These are phyloP conservation scores for Lepiota subincarnata DNA, from an alignment of 768 basidiomycete genomes.

Conservation along the genomic window DNA sequence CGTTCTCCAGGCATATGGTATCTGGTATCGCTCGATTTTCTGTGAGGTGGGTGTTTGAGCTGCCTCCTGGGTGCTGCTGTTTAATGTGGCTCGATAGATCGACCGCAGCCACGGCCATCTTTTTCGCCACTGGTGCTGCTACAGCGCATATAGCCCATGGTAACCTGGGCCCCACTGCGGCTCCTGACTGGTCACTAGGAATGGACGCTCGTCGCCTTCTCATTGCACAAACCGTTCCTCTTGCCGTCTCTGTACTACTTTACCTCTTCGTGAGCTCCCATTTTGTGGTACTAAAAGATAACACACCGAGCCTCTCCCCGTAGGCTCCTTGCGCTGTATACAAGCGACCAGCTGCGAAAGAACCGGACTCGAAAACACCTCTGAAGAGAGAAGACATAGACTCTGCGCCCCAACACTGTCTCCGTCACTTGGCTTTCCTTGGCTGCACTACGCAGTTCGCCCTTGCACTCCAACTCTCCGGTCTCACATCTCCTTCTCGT, in stretches of 20 bases:
- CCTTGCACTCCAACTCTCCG: conserved; percentile 49
- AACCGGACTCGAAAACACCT: conserved; percentile 12
- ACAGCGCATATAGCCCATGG: conserved; percentile 38
- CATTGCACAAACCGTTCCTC: conserved; percentile 34
- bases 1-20: conserved; percentile 53
- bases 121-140: conserved; percentile 45
- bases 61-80: conserved; percentile 6
- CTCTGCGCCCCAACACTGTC: conserved; percentile 14
- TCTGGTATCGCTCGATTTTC: conserved; percentile 56
- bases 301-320: background rate
- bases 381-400: conserved; percentile 9
- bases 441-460: conserved; percentile 47
- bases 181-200: conserved; percentile 39
- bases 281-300: background rate
- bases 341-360: conserved; percentile 6
- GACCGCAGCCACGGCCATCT: conserved; percentile 48
- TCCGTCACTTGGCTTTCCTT: conserved; percentile 38
- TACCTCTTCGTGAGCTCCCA: conserved; percentile 19
- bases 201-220: conserved; percentile 31
- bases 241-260: conserved; percentile 28
- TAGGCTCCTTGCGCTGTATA: background rate
- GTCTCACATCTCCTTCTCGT: conserved; percentile 43
- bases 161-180: conserved; percentile 25
- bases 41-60: conserved; percentile 33
- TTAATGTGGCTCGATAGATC: conserved; percentile 33